Conservation (phyloP, 116 monocot genomes). For the Zostera marina region DNA sequence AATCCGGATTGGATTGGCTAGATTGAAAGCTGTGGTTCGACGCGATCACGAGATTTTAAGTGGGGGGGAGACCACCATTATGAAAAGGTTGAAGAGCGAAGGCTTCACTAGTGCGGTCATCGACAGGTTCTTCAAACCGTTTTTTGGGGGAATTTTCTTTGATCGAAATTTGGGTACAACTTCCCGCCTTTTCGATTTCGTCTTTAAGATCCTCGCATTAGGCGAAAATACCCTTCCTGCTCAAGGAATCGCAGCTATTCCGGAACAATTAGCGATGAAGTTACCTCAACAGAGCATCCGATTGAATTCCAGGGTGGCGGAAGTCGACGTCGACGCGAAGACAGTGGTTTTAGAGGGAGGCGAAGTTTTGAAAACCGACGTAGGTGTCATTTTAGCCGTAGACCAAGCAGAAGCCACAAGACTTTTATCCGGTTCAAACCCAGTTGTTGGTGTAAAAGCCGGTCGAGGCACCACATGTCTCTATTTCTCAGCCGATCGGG, state of each 20-base stretch:
- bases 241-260: constrained; percentile 58
- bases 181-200: constrained; percentile 73
- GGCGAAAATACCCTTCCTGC: constrained; percentile 80
- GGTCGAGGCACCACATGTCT: constrained; percentile 64
- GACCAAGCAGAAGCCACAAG: constrained; percentile 49
- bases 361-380: constrained; percentile 22
- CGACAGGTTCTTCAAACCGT: constrained; percentile 82
- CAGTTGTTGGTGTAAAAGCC: neutral
- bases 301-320: constrained; percentile 22
- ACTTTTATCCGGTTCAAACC: constrained; percentile 21
- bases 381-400: constrained; percentile 66
- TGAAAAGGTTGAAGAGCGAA: constrained; percentile 14
- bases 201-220: constrained; percentile 69
- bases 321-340: constrained; percentile 9
- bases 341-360: constrained; percentile 24
- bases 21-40: constrained; percentile 23
- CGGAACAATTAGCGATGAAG: constrained; percentile 41
- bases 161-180: constrained; percentile 58
- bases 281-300: constrained; percentile 34
- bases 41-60: constrained; percentile 29
- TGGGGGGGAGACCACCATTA: constrained; percentile 28
- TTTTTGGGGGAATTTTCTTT: constrained; percentile 92
- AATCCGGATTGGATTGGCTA: constrained; percentile 43
- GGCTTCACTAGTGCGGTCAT: constrained; percentile 62
- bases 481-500: constrained; percentile 61